Evolutionary conservation across 202 grass and related monocot species (phyloP).

Genomic region (Elaeis oleifera): DNA sequence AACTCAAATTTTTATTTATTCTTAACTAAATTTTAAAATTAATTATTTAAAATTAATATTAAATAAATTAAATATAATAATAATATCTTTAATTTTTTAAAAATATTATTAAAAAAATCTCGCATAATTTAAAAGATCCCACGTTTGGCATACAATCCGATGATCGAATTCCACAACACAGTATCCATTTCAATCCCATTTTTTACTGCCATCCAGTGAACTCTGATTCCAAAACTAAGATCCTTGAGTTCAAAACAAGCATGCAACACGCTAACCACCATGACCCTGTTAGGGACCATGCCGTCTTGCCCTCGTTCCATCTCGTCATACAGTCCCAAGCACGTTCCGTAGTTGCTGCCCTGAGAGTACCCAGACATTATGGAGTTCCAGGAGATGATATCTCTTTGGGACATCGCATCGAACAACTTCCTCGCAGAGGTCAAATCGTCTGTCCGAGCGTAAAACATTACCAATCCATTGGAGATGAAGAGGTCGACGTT

Average conservation of each 20-base stretch:
- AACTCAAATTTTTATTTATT: no score
- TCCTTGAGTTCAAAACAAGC: slow-evolving; percentile 56
- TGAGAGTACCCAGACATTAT: slow-evolving; percentile 35
- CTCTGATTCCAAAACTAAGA: slow-evolving; percentile 35
- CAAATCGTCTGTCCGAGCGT: slow-evolving; percentile 26
- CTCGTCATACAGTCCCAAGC: slow-evolving; percentile 34
- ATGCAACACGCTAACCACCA: slow-evolving; percentile 36
- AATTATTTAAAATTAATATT: no score
- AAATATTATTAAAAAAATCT: no score
- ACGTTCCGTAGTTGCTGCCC: slow-evolving; percentile 27
- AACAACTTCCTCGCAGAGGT: slow-evolving; percentile 33
- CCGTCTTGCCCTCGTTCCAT: slow-evolving; percentile 8
- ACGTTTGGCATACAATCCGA: slow-evolving; percentile 61
- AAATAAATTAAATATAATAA: no score
- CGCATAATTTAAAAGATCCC: slow-evolving; percentile 14
- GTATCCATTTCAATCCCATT: slow-evolving; percentile 36
- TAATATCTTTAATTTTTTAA: no score
- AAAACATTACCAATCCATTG: slow-evolving; percentile 45
- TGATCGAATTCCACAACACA: slow-evolving; percentile 38
- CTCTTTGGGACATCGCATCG: slow-evolving; percentile 35
- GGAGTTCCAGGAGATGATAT: slow-evolving; percentile 64
- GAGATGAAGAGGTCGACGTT: slow-evolving; percentile 40
- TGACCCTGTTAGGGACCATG: slow-evolving; percentile 28
- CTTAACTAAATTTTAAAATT: no score
- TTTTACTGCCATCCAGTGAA: slow-evolving; percentile 34